Conservation (phyloP, 2,329 filamentous ascomycete genomes). For the Claviceps lovelessii region DNA sequence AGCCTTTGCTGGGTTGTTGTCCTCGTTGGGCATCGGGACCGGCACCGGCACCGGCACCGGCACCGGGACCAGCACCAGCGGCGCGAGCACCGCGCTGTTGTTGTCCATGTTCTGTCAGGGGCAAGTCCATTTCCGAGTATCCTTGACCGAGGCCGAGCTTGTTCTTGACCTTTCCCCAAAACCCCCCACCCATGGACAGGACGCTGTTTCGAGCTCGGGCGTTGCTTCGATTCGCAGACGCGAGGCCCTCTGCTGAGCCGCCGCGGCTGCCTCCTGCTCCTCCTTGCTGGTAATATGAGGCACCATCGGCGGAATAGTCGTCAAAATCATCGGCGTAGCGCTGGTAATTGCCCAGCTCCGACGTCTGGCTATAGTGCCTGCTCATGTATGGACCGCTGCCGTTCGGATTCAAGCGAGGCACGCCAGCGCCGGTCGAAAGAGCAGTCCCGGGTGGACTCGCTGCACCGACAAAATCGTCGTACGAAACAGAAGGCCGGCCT, state of each 20-base stretch:
- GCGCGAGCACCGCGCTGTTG: conserved; percentile 24
- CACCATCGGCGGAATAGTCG: conserved; percentile 63
- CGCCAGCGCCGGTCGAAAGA: conserved; percentile 21
- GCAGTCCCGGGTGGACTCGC: conserved; percentile 28
- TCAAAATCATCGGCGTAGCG: conserved; percentile 81
- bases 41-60: conserved; percentile 19
- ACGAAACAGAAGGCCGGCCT: conserved; percentile 72
- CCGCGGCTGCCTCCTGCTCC: conserved; percentile 23
- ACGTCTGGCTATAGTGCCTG: conserved; percentile 56
- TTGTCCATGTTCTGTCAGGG: conserved; percentile 60
- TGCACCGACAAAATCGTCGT: conserved; percentile 82
- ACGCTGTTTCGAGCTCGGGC: conserved; percentile 78
- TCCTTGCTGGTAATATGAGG: conserved; percentile 71
- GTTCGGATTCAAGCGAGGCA: conserved; percentile 8
- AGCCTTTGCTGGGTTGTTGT: conserved; percentile 38
- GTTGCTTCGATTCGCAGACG: conserved; percentile 28
- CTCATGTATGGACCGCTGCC: conserved; percentile 30
- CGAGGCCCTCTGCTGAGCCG: conserved; percentile 41
- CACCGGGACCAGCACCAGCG: conserved; percentile 23
- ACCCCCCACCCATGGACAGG: conserved; percentile 68
- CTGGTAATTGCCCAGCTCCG: conserved; percentile 75
- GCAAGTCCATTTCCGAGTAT: conserved; percentile 97
- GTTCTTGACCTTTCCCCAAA: conserved; percentile 78
- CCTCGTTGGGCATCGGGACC: conserved; percentile 24
- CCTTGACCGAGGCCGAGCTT: conserved; percentile 75